These are phyloP conservation scores for Bryum argenteum DNA, from an alignment of 225 moss, liverwort and hornwort genomes.

Conservation along the genomic window DNA sequence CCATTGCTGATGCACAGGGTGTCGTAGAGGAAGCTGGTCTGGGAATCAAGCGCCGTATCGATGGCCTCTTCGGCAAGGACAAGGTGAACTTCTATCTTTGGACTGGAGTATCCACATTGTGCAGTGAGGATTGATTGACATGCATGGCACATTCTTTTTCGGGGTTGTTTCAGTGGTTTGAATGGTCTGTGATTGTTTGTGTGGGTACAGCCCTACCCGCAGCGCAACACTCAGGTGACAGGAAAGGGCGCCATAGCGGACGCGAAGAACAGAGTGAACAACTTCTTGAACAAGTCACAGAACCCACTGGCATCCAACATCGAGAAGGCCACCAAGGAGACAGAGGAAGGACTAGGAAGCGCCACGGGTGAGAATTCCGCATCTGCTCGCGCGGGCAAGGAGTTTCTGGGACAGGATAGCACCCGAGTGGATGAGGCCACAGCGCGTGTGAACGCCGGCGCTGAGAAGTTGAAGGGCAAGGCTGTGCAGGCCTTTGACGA, in stretches of 20 bases:
- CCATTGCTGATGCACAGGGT: slow-evolving; percentile 34
- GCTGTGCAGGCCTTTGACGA: slow-evolving; percentile 44
- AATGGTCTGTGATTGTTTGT: neutral
- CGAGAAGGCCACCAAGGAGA: slow-evolving; percentile 27
- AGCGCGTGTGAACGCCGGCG: slow-evolving; percentile 12
- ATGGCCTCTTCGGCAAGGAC: slow-evolving; percentile 59
- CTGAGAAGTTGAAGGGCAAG: slow-evolving; percentile 45
- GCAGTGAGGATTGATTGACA: too few relatives aligned
- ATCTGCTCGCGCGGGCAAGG: slow-evolving; percentile 47
- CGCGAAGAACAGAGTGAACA: slow-evolving; percentile 42
- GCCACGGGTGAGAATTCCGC: slow-evolving; percentile 40
- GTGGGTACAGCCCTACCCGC: slow-evolving; percentile 36
- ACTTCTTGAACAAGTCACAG: slow-evolving; percentile 51
- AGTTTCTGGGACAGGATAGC: slow-evolving; percentile 59
- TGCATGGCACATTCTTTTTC: too few relatives aligned
- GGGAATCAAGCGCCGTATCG: slow-evolving; percentile 33
- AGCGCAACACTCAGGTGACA: slow-evolving; percentile 36
- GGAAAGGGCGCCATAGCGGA: slow-evolving; percentile 63
- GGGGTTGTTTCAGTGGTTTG: too few relatives aligned
- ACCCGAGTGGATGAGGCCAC: slow-evolving; percentile 65
- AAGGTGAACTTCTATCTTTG: too few relatives aligned
- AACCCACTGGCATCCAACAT: slow-evolving; percentile 63
- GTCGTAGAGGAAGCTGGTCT: slow-evolving; percentile 36
- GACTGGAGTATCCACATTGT: too few relatives aligned
- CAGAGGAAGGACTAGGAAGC: neutral